Base-by-base conservation (phyloP, 1,139 yeast species). In the Keqinozyma sinolaborantium region DNA sequence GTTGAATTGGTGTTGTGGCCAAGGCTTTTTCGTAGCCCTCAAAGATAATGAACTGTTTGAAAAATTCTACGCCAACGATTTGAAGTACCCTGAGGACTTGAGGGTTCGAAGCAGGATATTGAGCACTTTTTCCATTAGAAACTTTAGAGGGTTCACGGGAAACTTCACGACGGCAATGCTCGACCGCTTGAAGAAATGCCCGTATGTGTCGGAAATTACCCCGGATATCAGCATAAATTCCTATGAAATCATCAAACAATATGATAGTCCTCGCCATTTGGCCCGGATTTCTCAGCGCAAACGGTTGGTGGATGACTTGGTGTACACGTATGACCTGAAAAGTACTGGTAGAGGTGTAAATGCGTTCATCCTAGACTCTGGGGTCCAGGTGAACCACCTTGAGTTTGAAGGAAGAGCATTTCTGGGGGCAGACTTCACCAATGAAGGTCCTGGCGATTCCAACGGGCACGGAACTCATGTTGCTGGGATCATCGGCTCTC, bases 381-480 rank as follows among this genome's bases (percentile, higher is more conserved):
- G 95, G 0, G 59, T 84, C 16, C 64, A 66, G 34, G 50, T 64
- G 12, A 66, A 63, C 1, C 83, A 81, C 46, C 77, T 78, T 0
- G 85, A 83, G 26, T 81, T 84, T 48, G 79, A 73, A 39, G 81
- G 79, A 0, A 62, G 94, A 34, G 87, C 80, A 0, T 39, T 40
- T 2, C 44, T 53, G 30, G 90, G 87, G 0, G 64, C 51, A n/a
- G 86, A 81, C 47, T 72, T 78, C 36, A 77, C 85, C 1, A 66
- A 62, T 1, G 83, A 77, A 51, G 85, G 80, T 0, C 46, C 60
- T 0, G 83, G 83, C 0, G 92, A 83, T 48, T 44, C 48, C 6
- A 79, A 79, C 47, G 92, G 94, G 0, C 94, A 84, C 50, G 84
- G 85, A 2, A 86, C 96, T 0, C 96, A 88, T 56, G 95, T 87